phyloP scores from a whole-genome alignment of 1,284 basidiomycete species.

The Coniferiporia sulphurascens region DNA sequence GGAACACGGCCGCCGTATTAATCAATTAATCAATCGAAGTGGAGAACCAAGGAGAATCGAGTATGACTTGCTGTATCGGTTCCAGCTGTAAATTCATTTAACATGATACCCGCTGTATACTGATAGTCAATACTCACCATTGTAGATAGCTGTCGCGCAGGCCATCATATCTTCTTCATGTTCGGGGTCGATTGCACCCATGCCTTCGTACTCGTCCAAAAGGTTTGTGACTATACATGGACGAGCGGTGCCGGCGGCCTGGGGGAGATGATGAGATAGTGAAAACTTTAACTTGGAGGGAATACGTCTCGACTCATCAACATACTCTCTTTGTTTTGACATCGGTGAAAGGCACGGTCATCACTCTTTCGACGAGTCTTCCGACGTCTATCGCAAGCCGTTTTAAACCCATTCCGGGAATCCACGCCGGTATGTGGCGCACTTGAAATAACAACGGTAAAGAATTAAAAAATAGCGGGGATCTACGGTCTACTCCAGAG shows the following conservation, averaged over 20 bases:
- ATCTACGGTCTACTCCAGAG: no score
- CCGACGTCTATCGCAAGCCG: not conserved
- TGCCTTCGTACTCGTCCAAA: conserved; percentile 9
- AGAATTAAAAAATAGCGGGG: not conserved
- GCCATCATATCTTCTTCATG: conserved; percentile 7
- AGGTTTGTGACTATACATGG: not conserved
- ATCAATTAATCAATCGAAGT: not conserved
- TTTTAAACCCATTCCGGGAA: conserved; percentile 12
- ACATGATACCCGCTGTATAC: not conserved
- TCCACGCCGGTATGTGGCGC: conserved; percentile 11
- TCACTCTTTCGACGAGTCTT: not conserved
- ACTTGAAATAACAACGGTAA: not conserved
- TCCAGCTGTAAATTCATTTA: not conserved
- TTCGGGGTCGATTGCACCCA: not conserved
- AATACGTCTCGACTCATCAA: not conserved
- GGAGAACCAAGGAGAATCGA: not conserved
- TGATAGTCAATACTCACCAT: not conserved
- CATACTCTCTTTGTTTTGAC: conserved; percentile 6
- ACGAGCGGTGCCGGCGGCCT: not conserved
- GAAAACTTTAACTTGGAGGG: not conserved
- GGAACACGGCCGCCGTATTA: not conserved
- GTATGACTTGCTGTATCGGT: not conserved
- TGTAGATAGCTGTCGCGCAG: conserved; percentile 1
- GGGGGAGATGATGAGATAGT: not conserved
- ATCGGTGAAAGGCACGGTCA: not conserved